Base-by-base conservation (phyloP, 306 rosid genomes). In the Cicer bijugum region DNA sequence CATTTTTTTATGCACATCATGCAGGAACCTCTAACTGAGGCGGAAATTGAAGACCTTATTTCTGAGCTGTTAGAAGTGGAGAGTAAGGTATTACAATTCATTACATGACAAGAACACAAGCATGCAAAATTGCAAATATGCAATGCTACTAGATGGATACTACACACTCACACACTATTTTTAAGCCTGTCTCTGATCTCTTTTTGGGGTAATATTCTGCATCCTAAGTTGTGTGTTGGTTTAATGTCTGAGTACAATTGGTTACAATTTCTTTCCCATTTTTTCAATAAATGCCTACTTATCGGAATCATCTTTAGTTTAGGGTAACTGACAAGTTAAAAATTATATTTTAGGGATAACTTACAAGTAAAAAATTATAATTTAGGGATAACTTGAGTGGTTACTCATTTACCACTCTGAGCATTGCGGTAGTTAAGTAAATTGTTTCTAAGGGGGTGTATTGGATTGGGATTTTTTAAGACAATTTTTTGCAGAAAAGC, bases 21-120 rank as follows among this genome's bases (percentile, higher is more conserved):
- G 87, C 88, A 94, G 99, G 96, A 86, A 78, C 90, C 95, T 16
- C 75, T 94, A 68, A 81, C 90, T 38, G 97, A 94, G 72, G 85
- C 85, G 79, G 99, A 91, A 51, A 82, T 89, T 68, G 85, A 89
- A 75, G 97, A 90, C 69, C 82, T 94, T 58, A 81, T 94, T 69
- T 84, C 89, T 23, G 99, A 94, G 71, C 84, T 94, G 76, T 86
- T 94, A 81, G 93, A 91, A 83, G 92, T 88, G 69, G 99, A 94
- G 91, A 91, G 99, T 69, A 87, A 94, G 99, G 99, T 94, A 92
- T 71, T 2, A 15, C 79, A 71, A 60, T 71, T 52, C 53, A 68
- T 71, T 68, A 57, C 55, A 46, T 71, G 57, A 35, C 50, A 12
- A 44, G 33, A n/a, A 67, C 55, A 69, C 33, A 38, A 42, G 28